phyloP scores from a whole-genome alignment of 371 early-diverging fungal species.

The Mucor racemosus region DNA sequence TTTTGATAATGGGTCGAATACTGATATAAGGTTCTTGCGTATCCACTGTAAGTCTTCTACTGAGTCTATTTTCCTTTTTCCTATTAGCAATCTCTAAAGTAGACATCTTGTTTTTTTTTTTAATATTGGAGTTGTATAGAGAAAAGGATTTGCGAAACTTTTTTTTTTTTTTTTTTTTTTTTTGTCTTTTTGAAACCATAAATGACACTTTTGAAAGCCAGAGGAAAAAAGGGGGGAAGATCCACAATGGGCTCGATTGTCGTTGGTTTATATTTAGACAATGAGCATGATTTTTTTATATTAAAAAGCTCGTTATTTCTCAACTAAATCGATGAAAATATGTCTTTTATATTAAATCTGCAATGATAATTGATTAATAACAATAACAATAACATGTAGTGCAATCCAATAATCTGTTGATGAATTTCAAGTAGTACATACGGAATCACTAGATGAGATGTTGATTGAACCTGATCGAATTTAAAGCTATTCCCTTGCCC shows the following conservation, averaged over 20 bases:
- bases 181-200: neutral
- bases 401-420: neutral
- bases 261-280: neutral
- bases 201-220: neutral
- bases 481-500: no score
- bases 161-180: neutral
- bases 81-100: constrained; percentile 5
- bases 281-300: neutral
- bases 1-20: constrained; percentile 35
- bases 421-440: constrained; percentile 1
- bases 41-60: constrained; percentile 30
- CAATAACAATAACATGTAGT: neutral
- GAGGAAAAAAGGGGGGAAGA: neutral
- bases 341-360: no score
- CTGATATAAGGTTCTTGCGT: constrained; percentile 26
- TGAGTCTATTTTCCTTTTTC: constrained; percentile 27
- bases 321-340: no score
- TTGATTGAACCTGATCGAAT: neutral
- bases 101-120: no score
- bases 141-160: neutral
- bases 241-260: no score
- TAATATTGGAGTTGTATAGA: neutral
- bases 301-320: neutral
- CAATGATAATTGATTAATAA: neutral
- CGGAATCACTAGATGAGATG: neutral